Evolutionary conservation across 371 early-diverging fungal species (phyloP).

Genomic region (Mucor indicus): DNA sequence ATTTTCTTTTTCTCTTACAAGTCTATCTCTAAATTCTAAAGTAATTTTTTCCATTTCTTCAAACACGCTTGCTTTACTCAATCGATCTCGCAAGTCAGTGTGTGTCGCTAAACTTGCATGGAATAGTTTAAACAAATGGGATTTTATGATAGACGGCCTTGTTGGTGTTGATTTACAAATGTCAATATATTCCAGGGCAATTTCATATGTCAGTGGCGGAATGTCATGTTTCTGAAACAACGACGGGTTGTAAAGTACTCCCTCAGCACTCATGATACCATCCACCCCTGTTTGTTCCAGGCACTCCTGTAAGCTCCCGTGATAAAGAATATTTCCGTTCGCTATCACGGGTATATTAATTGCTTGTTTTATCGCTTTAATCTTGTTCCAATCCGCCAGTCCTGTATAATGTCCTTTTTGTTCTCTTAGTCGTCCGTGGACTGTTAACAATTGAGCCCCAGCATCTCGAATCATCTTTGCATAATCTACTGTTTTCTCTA

Average conservation of each 20-base stretch:
- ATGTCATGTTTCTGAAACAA: constrained; percentile 53
- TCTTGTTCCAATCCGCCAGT: constrained; percentile 94
- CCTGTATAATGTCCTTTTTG: constrained; percentile 95
- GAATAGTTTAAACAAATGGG: constrained; percentile 88
- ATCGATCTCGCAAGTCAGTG: constrained; percentile 65
- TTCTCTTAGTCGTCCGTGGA: constrained; percentile 93
- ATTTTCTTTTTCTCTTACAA: background rate
- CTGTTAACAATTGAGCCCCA: constrained; percentile 87
- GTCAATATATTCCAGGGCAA: constrained; percentile 78
- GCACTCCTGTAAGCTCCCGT: constrained; percentile 80
- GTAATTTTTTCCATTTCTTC: constrained; percentile 48
- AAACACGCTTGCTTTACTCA: constrained; percentile 44
- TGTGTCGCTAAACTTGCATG: constrained; percentile 63
- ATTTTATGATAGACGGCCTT: constrained; percentile 56
- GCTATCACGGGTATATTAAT: constrained; percentile 80
- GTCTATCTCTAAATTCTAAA: constrained; percentile 18
- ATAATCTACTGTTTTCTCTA: constrained; percentile 87
- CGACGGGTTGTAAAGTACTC: constrained; percentile 85
- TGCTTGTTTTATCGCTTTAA: constrained; percentile 77
- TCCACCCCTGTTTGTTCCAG: constrained; percentile 81
- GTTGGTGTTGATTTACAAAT: constrained; percentile 69
- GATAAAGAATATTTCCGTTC: constrained; percentile 93
- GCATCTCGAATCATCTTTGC: constrained; percentile 92
- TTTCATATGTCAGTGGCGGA: constrained; percentile 56
- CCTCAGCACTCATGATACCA: constrained; percentile 94